Evolutionary conservation across 1,284 basidiomycete species (phyloP).

Genomic region (Neolentinus lepideus): DNA sequence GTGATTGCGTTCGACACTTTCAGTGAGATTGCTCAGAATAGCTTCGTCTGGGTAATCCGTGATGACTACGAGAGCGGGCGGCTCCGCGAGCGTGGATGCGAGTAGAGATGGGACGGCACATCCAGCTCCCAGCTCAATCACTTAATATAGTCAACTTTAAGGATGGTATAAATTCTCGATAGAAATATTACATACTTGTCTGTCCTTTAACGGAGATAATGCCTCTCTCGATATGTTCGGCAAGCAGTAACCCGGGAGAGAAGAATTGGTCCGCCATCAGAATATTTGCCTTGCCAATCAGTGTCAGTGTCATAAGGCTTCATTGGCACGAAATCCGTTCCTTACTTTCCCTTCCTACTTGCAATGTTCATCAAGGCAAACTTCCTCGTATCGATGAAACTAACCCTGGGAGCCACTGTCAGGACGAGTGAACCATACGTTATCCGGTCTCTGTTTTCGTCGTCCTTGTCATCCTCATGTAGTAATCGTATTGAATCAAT

Average conservation of each 20-base stretch:
- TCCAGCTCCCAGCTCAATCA: constrained; percentile 63
- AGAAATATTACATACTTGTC: constrained; percentile 27
- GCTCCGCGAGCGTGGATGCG: constrained; percentile 32
- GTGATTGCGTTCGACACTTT: constrained; percentile 46
- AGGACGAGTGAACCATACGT: not conserved
- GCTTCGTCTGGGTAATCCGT: constrained; percentile 63
- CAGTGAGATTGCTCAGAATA: constrained; percentile 47
- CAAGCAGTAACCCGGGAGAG: constrained; percentile 58
- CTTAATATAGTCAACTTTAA: constrained; percentile 22
- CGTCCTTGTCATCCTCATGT: not conserved
- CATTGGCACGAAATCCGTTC: not conserved
- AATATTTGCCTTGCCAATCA: constrained; percentile 47
- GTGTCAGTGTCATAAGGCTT: not conserved
- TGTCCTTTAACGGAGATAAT: constrained; percentile 30
- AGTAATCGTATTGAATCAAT: too few species aligned
- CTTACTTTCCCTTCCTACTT: not conserved
- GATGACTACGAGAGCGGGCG: constrained; percentile 46
- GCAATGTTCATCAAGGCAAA: not conserved
- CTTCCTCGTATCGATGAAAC: not conserved
- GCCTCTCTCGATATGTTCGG: constrained; percentile 54
- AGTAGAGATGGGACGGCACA: constrained; percentile 60
- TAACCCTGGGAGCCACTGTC: not conserved
- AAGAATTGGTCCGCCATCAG: constrained; percentile 67
- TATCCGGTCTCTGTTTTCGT: not conserved
- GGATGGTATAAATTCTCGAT: not conserved